These are phyloP conservation scores for Oryza longistaminata DNA, from an alignment of 176 grass and related monocot species.

Conservation along the genomic window DNA sequence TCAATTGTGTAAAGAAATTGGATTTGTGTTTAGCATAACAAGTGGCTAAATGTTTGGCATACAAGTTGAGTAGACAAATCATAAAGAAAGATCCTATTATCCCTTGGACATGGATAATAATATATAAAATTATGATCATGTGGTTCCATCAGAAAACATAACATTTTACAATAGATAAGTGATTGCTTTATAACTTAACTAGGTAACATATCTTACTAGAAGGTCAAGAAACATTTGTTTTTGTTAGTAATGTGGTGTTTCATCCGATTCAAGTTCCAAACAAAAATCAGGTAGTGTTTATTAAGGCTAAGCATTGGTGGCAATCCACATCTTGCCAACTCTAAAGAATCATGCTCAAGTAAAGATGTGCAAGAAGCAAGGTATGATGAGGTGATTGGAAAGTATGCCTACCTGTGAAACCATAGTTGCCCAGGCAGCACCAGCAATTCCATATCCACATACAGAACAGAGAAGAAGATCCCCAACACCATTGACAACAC, in stretches of 20 bases:
- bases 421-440: slow-evolving; percentile 99
- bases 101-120: neutral
- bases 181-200: neutral
- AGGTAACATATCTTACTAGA: neutral
- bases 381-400: neutral
- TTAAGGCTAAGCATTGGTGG: neutral
- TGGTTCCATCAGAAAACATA: neutral
- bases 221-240: too few species aligned
- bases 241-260: neutral
- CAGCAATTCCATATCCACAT: slow-evolving; percentile 88
- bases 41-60: neutral
- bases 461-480: slow-evolving; percentile 85
- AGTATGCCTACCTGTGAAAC: slow-evolving; percentile 73
- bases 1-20: slow-evolving; percentile 14
- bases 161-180: neutral
- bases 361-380: slow-evolving; percentile 8
- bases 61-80: slow-evolving; percentile 3
- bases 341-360: slow-evolving; percentile 8
- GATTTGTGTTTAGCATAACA: slow-evolving; percentile 24
- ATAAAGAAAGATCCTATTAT: neutral
- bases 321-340: neutral
- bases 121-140: neutral
- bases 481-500: slow-evolving; percentile 73
- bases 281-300: neutral
- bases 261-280: neutral